A percentile compares a stretch with the other conserved stretches of the same genome.
Conservation (phyloP, 2,329 filamentous ascomycete species). For the Xenoacremonium recifei region DNA sequence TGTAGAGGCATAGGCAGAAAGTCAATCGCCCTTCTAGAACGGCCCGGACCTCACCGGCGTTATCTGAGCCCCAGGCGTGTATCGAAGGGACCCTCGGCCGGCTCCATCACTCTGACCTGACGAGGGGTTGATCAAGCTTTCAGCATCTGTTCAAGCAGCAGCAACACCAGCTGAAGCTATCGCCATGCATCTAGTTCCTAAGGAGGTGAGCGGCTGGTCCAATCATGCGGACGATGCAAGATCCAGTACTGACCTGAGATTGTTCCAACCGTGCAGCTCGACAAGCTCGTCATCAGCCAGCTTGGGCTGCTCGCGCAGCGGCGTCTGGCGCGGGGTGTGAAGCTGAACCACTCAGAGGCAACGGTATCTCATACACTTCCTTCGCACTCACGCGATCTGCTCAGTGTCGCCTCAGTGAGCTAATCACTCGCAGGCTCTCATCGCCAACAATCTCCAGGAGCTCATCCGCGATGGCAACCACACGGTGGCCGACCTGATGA, state of each 20-base stretch:
- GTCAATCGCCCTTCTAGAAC: too few relatives aligned
- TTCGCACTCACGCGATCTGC: neutral
- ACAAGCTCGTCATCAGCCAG: constrained; percentile 93
- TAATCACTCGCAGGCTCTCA: constrained; percentile 61
- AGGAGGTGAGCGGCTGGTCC: constrained; percentile 43
- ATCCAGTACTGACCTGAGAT: constrained; percentile 17
- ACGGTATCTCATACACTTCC: constrained; percentile 49
- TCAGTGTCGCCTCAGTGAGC: neutral
- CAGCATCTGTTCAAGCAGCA: too few relatives aligned
- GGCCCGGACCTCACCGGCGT: too few relatives aligned
- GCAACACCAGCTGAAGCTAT: too few relatives aligned
- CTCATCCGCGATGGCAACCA: constrained; percentile 96
- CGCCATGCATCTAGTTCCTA: constrained; percentile 51
- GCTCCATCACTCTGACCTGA: too few relatives aligned
- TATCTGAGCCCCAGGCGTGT: too few relatives aligned
- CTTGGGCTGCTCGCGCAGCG: constrained; percentile 84
- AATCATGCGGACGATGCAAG: constrained; percentile 9
- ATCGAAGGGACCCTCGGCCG: too few relatives aligned
- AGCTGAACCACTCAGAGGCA: constrained; percentile 87
- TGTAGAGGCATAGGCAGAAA: too few relatives aligned
- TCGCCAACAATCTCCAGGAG: constrained; percentile 89
- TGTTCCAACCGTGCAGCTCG: constrained; percentile 60
- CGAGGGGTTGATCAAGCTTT: too few relatives aligned
- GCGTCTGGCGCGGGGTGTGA: constrained; percentile 81
- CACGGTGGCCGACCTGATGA: constrained; percentile 90